These are phyloP conservation scores for Petunia axillaris DNA, from an alignment of 257 asterid species.

Conservation along the genomic window DNA sequence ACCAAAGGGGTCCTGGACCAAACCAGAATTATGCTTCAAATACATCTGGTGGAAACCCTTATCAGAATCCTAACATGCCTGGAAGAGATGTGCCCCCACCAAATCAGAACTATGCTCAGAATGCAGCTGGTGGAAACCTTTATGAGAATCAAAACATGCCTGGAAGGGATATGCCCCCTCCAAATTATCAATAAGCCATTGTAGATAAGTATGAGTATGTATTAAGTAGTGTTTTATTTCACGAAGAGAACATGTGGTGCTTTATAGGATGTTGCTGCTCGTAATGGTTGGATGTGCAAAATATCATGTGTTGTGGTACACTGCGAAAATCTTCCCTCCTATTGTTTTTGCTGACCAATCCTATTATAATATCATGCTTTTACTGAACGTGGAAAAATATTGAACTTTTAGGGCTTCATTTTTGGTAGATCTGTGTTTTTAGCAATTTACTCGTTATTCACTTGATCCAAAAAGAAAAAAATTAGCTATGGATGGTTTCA, in stretches of 20 bases:
- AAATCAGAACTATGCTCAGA: constrained; percentile 37
- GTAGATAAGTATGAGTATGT: constrained; percentile 25
- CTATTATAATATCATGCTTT: neutral
- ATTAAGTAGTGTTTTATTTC: neutral
- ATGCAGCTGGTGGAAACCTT: constrained; percentile 33
- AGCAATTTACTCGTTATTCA: too few species aligned
- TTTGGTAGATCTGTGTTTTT: neutral
- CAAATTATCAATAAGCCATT: constrained; percentile 37
- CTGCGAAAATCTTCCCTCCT: neutral
- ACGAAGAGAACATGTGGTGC: neutral
- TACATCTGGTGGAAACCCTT: constrained; percentile 34
- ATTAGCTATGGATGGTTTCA: too few species aligned
- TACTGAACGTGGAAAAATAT: neutral
- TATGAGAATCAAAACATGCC: constrained; percentile 44
- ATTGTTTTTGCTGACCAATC: neutral
- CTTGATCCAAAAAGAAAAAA: too few species aligned
- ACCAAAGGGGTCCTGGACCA: constrained; percentile 40
- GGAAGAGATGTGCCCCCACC: constrained; percentile 44
- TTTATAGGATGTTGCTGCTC: neutral
- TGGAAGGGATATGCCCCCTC: constrained; percentile 50
- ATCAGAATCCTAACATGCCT: constrained; percentile 39
- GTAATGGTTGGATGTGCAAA: constrained; percentile 13
- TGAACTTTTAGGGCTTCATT: neutral
- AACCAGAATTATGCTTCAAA: constrained; percentile 38
- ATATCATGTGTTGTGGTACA: neutral